Evolutionary conservation across 306 rosid genomes (phyloP).

Genomic region (Prunus mira): DNA sequence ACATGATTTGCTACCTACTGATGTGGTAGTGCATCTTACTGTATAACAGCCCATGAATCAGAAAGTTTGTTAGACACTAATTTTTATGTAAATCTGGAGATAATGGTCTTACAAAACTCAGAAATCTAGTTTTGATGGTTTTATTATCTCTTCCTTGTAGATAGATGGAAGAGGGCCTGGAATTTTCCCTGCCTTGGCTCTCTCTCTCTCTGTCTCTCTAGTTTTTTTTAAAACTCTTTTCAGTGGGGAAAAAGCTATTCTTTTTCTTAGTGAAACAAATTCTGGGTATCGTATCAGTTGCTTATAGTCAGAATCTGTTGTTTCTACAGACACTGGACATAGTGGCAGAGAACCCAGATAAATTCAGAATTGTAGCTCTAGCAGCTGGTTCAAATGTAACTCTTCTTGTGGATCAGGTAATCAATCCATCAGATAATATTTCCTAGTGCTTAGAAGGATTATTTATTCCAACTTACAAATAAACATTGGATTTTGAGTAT

Average conservation of each 20-base stretch:
- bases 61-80: background rate
- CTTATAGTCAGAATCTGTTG: constrained; percentile 18
- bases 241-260: background rate
- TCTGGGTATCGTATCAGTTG: constrained; percentile 16
- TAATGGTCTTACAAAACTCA: background rate
- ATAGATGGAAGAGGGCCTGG: too few species aligned
- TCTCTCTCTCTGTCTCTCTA: background rate
- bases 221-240: background rate
- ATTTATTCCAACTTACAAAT: background rate
- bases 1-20: background rate
- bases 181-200: background rate
- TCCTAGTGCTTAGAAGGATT: background rate
- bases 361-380: constrained; percentile 81
- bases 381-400: constrained; percentile 97
- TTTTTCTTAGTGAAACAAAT: background rate
- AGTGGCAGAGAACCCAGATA: constrained; percentile 95
- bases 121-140: too few species aligned
- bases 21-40: background rate
- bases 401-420: constrained; percentile 97
- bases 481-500: background rate
- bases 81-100: background rate
- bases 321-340: constrained; percentile 85
- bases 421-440: constrained; percentile 4
- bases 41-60: background rate
- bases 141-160: too few species aligned